Evolutionary conservation across 179 eudicot genomes (phyloP).

Genomic region (Corrigiola litoralis): DNA sequence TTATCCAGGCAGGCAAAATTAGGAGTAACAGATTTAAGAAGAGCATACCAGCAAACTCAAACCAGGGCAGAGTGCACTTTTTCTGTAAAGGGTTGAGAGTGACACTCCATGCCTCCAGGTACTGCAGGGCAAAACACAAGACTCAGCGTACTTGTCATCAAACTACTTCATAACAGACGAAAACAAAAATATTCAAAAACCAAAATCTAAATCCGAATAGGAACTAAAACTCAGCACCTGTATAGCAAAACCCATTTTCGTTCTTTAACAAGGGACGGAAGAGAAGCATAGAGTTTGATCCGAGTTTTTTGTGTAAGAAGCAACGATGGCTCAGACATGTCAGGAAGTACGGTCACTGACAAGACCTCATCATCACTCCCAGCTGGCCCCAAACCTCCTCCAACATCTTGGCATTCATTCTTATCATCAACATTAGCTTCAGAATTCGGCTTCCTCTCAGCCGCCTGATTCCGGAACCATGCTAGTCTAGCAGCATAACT

Average conservation of each 20-base stretch:
- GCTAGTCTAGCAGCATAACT: slow-evolving; percentile 63
- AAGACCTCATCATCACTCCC: slow-evolving; percentile 32
- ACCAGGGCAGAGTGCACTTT: slow-evolving; percentile 81
- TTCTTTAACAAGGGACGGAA: slow-evolving; percentile 70
- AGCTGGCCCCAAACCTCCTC: slow-evolving; percentile 31
- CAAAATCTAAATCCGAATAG: not conserved
- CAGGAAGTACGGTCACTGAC: slow-evolving; percentile 49
- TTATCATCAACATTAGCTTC: slow-evolving; percentile 28
- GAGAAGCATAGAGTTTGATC: slow-evolving; percentile 51
- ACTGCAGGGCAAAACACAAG: slow-evolving; percentile 36
- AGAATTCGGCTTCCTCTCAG: slow-evolving; percentile 37
- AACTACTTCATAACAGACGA: not conserved
- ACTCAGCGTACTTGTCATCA: slow-evolving; percentile 2
- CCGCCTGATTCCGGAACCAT: slow-evolving; percentile 50
- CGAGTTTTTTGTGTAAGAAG: slow-evolving; percentile 69
- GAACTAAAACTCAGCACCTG: slow-evolving; percentile 46
- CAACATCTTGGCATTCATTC: slow-evolving; percentile 27
- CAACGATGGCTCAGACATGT: slow-evolving; percentile 67
- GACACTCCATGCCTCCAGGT: slow-evolving; percentile 98
- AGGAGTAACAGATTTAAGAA: no score
- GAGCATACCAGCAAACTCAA: slow-evolving; percentile 72
- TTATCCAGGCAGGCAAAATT: not conserved
- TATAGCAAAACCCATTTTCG: slow-evolving; percentile 85
- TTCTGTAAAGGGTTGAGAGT: slow-evolving; percentile 79
- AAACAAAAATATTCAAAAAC: not conserved